phyloP scores from a whole-genome alignment of 1,284 basidiomycete species.

The Leccinum pachyderme region DNA sequence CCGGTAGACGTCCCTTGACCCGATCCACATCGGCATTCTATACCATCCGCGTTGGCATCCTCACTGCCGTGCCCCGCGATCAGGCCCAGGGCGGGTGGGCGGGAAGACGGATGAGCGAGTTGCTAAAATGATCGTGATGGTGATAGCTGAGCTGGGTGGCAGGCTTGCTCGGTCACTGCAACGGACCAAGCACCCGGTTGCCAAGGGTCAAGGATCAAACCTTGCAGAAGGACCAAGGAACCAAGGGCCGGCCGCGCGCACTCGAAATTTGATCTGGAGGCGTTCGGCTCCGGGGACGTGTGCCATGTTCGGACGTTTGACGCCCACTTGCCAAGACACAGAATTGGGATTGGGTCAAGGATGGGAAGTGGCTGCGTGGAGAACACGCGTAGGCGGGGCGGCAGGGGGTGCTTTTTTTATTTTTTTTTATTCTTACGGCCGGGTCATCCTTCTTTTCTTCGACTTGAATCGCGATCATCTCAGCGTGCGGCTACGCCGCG shows the following conservation, averaged over 20 bases:
- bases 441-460: background rate
- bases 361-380: background rate
- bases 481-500: background rate
- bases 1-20: background rate
- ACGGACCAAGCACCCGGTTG: background rate
- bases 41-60: background rate
- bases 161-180: background rate
- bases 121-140: background rate
- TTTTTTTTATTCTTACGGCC: background rate
- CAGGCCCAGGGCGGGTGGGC: background rate
- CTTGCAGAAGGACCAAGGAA: background rate
- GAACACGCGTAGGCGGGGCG: background rate
- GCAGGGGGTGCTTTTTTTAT: background rate
- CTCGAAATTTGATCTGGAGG: background rate
- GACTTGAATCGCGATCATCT: background rate
- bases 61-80: background rate
- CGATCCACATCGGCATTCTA: background rate
- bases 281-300: background rate
- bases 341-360: background rate
- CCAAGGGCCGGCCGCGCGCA: background rate
- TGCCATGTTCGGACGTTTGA: background rate
- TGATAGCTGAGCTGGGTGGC: background rate
- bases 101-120: background rate
- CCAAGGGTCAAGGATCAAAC: background rate
- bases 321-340: background rate